A percentile compares a stretch with the other conserved stretches of the same genome.
Conservation (phyloP, 257 asterid genomes). For the Nicotiana paniculata region DNA sequence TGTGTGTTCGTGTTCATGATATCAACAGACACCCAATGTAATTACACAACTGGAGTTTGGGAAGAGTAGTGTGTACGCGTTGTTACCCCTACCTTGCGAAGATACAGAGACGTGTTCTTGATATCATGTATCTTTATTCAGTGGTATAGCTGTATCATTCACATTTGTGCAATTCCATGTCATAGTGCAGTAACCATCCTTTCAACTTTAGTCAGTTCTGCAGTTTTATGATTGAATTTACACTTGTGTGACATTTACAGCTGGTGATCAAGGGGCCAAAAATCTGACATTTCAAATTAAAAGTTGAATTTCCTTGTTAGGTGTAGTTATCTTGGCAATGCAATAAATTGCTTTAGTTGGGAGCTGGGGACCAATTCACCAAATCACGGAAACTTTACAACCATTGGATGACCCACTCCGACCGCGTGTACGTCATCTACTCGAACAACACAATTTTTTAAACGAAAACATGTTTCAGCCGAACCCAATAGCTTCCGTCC, state of each 20-base stretch:
- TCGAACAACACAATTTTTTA: no score
- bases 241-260: not conserved
- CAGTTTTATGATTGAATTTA: not conserved
- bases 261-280: not conserved
- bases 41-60: no score
- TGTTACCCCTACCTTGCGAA: no score
- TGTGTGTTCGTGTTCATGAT: no score
- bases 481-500: no score
- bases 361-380: not conserved
- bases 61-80: no score
- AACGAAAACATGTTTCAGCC: no score
- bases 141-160: not conserved
- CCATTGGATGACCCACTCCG: no score
- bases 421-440: no score
- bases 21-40: no score
- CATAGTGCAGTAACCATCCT: not conserved
- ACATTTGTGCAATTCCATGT: not conserved
- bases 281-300: not conserved
- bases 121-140: not conserved
- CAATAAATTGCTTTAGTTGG: not conserved
- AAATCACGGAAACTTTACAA: no score
- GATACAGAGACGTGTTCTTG: not conserved
- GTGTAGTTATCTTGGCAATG: not conserved
- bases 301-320: not conserved
- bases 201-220: not conserved